A percentile compares a stretch with the other conserved stretches of the same genome.
These are phyloP conservation scores for Apodospora peruviana DNA, from an alignment of 495 filamentous ascomycete genomes.

Conservation along the genomic window DNA sequence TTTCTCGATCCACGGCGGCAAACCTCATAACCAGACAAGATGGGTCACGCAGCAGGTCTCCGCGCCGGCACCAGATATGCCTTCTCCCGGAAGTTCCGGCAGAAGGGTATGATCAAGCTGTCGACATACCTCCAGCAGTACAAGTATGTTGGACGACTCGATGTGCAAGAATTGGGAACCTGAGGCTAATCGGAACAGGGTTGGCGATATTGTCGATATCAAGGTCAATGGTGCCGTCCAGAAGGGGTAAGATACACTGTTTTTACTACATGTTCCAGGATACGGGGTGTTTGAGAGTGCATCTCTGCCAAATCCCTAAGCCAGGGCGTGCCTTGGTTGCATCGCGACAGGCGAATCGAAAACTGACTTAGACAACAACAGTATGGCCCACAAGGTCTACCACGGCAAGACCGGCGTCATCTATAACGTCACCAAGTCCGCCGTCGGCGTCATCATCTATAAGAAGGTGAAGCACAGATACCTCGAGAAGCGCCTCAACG, in stretches of 20 bases:
- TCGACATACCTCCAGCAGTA: constrained; percentile 90
- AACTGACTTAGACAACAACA: constrained; percentile 36
- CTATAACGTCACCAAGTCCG: constrained; percentile 96
- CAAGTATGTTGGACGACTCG: constrained; percentile 52
- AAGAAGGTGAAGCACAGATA: constrained; percentile 97
- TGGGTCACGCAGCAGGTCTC: constrained; percentile 97
- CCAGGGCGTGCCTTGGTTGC: too few species aligned
- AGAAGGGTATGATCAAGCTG: constrained; percentile 84
- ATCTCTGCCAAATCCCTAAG: too few species aligned
- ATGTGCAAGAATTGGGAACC: not conserved
- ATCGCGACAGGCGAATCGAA: constrained; percentile 1
- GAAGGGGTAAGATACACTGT: constrained; percentile 56
- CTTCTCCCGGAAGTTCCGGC: constrained; percentile 88
- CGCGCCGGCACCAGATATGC: constrained; percentile 93
- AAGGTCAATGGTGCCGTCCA: constrained; percentile 96
- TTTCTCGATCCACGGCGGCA: constrained; percentile 30
- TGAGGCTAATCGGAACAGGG: constrained; percentile 50
- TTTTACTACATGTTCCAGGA: not conserved
- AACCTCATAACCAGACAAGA: constrained; percentile 44
- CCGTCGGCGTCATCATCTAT: constrained; percentile 97
- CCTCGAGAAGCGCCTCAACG: constrained; percentile 98
- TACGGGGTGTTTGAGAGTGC: too few species aligned
- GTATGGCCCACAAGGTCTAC: constrained; percentile 99
- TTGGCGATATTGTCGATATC: constrained; percentile 96
- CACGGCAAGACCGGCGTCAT: constrained; percentile 97